These are phyloP conservation scores for Discostella stelligeroides DNA, from an alignment of 108 stramenopile genomes.

Conservation along the genomic window DNA sequence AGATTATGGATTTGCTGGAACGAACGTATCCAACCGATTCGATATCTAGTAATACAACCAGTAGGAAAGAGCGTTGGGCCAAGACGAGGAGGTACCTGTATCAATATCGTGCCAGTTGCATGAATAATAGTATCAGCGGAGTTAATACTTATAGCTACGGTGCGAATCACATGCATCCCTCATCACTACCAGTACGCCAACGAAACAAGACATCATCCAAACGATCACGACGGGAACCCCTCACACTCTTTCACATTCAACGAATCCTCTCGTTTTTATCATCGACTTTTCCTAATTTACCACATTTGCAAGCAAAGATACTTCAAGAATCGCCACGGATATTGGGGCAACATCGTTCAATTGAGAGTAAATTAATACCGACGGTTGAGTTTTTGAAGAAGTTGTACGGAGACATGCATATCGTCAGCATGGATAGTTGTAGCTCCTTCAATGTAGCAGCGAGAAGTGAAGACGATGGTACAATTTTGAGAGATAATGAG, in stretches of 20 bases:
- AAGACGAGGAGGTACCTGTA: slow-evolving; percentile 67
- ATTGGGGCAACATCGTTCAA: slow-evolving; percentile 56
- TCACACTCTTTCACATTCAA: slow-evolving; percentile 46
- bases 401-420: slow-evolving; percentile 59
- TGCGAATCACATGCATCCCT: too few species aligned
- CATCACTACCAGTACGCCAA: too few species aligned
- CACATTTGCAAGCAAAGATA: slow-evolving; percentile 41
- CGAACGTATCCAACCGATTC: slow-evolving; percentile 28
- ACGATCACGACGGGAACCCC: slow-evolving; percentile 8
- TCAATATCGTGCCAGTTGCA: slow-evolving; percentile 47
- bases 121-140: slow-evolving; percentile 13
- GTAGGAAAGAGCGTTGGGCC: slow-evolving; percentile 40
- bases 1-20: slow-evolving; percentile 45
- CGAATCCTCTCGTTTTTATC: slow-evolving; percentile 68
- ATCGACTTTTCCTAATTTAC: slow-evolving; percentile 33
- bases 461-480: slow-evolving; percentile 20
- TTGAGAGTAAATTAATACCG: slow-evolving; percentile 58
- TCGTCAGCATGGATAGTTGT: too few species aligned
- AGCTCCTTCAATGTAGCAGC: neutral
- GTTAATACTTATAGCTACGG: too few species aligned
- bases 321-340: slow-evolving; percentile 72
- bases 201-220: slow-evolving; percentile 4
- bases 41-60: neutral
- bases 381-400: slow-evolving; percentile 70
- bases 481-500: too few species aligned